These are phyloP conservation scores for Phylloporus rhodoxanthus DNA, from an alignment of 768 basidiomycete species.

Conservation along the genomic window DNA sequence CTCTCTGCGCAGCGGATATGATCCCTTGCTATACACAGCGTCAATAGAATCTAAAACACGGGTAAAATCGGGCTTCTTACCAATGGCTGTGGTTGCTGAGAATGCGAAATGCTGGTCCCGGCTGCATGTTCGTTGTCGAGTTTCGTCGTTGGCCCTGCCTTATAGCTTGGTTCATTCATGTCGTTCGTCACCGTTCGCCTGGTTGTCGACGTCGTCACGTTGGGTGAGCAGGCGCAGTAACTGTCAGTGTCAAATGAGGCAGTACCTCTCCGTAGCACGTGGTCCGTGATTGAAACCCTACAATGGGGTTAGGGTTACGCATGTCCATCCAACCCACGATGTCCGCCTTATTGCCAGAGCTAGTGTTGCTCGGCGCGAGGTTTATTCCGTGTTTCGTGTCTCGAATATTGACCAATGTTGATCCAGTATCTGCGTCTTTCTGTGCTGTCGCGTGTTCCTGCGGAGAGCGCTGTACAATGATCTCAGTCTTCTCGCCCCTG, in stretches of 20 bases:
- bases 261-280: constrained; percentile 8
- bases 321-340: constrained; percentile 7
- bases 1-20: constrained; percentile 83
- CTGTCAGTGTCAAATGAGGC: neutral
- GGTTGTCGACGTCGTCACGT: constrained; percentile 11
- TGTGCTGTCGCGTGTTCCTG: constrained; percentile 55
- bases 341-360: constrained; percentile 12
- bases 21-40: constrained; percentile 43
- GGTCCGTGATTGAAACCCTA: constrained; percentile 23
- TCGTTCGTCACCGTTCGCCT: constrained; percentile 13
- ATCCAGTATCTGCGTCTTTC: constrained; percentile 45
- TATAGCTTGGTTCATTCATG: constrained; percentile 29
- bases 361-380: constrained; percentile 18
- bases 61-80: constrained; percentile 7
- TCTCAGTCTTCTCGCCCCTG: constrained; percentile 43
- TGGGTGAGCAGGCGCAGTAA: neutral
- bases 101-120: constrained; percentile 23
- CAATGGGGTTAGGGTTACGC: constrained; percentile 28
- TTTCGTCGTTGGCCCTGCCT: constrained; percentile 27
- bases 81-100: constrained; percentile 20
- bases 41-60: constrained; percentile 1
- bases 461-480: constrained; percentile 55
- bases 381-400: neutral
- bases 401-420: constrained; percentile 1
- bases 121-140: constrained; percentile 24